These are phyloP conservation scores for Rosellinia necatrix DNA, from an alignment of 2,329 filamentous ascomycete genomes.

Conservation along the genomic window DNA sequence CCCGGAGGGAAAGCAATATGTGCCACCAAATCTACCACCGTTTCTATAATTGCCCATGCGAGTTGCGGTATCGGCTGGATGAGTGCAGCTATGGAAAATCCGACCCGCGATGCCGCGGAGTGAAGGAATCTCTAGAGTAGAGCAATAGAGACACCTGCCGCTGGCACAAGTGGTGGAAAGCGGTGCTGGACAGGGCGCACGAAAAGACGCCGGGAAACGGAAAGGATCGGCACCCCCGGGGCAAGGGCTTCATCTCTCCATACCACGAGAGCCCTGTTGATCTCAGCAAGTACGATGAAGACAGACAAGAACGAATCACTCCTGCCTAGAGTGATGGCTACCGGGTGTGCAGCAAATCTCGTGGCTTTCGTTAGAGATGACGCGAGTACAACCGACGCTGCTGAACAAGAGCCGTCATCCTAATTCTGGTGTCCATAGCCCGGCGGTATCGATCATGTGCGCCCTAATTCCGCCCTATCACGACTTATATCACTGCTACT, in stretches of 20 bases:
- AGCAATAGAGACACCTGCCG: slow-evolving; percentile 31
- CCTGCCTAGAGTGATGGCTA: slow-evolving; percentile 1
- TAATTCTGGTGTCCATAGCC: neutral
- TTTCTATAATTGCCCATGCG: slow-evolving; percentile 32
- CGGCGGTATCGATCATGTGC: neutral
- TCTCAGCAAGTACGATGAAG: slow-evolving; percentile 21
- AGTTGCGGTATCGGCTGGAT: slow-evolving; percentile 30
- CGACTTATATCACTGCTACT: neutral
- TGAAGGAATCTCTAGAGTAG: slow-evolving; percentile 24
- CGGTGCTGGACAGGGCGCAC: neutral
- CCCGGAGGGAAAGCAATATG: slow-evolving; percentile 21
- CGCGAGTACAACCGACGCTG: neutral
- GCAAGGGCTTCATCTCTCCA: neutral
- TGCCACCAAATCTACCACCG: slow-evolving; percentile 31
- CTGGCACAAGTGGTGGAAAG: slow-evolving; percentile 22
- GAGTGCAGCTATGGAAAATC: slow-evolving; percentile 29
- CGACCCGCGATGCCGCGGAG: slow-evolving; percentile 27
- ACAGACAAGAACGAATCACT: neutral
- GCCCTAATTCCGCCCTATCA: neutral
- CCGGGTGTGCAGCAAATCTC: slow-evolving; percentile 23
- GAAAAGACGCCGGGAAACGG: neutral
- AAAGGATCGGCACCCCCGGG: neutral
- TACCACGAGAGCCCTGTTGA: slow-evolving; percentile 24
- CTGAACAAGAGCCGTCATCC: neutral
- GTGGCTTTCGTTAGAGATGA: slow-evolving; percentile 9